Evolutionary conservation across 129 eudicot genomes (phyloP).

Genomic region (Artemisia annua): DNA sequence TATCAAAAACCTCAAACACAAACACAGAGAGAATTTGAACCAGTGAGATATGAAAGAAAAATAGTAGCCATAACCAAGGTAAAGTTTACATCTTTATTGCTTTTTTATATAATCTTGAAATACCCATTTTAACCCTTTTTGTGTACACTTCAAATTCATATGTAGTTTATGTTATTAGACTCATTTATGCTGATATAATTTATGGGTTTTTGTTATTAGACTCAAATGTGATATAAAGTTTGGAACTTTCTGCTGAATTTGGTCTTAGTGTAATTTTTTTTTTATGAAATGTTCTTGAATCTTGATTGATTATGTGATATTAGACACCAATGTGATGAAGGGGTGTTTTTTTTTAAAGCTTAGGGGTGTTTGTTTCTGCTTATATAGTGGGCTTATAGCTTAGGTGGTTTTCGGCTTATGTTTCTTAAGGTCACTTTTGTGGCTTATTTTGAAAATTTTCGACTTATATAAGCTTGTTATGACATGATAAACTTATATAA

Average conservation of each 20-base stretch:
- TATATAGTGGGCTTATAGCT: no score
- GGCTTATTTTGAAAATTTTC: no score
- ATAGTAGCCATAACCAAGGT: slow-evolving; percentile 10
- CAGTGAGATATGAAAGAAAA: slow-evolving; percentile 12
- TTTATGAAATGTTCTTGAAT: not conserved
- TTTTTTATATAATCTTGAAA: slow-evolving; percentile 13
- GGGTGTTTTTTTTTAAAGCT: no score
- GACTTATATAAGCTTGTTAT: no score
- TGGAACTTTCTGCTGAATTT: slow-evolving; percentile 12
- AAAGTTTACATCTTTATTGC: not conserved
- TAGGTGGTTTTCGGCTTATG: no score
- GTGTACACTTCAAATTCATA: not conserved
- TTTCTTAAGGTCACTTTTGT: no score
- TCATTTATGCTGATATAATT: not conserved
- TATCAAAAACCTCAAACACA: slow-evolving; percentile 19
- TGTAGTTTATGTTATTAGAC: not conserved
- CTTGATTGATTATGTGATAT: not conserved
- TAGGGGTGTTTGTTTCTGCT: no score
- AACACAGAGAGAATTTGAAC: slow-evolving; percentile 8
- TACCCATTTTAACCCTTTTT: not conserved
- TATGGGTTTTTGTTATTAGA: not conserved
- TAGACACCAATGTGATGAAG: no score
- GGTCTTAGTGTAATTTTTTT: not conserved
- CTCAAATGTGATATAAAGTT: not conserved
- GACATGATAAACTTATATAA: no score